Conservation (phyloP, 768 basidiomycete genomes). For the Infundibulicybe gibba region DNA sequence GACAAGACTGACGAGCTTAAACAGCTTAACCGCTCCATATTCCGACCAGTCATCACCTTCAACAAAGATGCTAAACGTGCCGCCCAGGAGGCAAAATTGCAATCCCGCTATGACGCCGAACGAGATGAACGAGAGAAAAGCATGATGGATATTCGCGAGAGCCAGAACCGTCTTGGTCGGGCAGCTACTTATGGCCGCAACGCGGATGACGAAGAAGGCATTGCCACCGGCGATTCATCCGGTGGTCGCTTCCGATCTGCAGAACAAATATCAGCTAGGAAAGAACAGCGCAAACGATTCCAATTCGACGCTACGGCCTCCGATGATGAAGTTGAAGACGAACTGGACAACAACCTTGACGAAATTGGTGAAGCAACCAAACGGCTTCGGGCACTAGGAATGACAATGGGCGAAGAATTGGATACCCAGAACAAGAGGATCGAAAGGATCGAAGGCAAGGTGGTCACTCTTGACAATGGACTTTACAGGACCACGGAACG, state of each 20-base stretch:
- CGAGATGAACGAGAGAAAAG: conserved; percentile 79
- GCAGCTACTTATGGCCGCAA: conserved; percentile 62
- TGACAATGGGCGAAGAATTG: conserved; percentile 85
- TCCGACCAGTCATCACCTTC: conserved; percentile 86
- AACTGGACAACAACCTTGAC: conserved; percentile 87
- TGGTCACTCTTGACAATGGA: conserved; percentile 67
- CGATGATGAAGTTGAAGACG: conserved; percentile 94
- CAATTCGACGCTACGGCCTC: conserved; percentile 90
- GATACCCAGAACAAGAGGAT: conserved; percentile 83
- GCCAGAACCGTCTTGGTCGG: conserved; percentile 79
- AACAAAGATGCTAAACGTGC: conserved; percentile 92
- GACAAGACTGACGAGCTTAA: conserved; percentile 94
- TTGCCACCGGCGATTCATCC: conserved; percentile 27
- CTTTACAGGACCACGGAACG: conserved; percentile 82
- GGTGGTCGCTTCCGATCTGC: conserved; percentile 41
- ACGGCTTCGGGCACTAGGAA: conserved; percentile 73
- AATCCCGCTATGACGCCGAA: conserved; percentile 85
- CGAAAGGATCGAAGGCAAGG: conserved; percentile 74
- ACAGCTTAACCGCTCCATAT: conserved; percentile 92
- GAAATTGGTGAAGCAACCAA: conserved; percentile 79
- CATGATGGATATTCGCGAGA: conserved; percentile 82
- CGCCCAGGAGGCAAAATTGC: conserved; percentile 81
- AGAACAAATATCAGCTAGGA: conserved; percentile 50
- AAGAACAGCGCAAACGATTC: conserved; percentile 76
- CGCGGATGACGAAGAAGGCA: conserved; percentile 38